Evolutionary conservation across 2,329 filamentous ascomycete species (phyloP), one percentile per base, ranked within the genome.

Genomic region (Fusarium mangiferae): DNA sequence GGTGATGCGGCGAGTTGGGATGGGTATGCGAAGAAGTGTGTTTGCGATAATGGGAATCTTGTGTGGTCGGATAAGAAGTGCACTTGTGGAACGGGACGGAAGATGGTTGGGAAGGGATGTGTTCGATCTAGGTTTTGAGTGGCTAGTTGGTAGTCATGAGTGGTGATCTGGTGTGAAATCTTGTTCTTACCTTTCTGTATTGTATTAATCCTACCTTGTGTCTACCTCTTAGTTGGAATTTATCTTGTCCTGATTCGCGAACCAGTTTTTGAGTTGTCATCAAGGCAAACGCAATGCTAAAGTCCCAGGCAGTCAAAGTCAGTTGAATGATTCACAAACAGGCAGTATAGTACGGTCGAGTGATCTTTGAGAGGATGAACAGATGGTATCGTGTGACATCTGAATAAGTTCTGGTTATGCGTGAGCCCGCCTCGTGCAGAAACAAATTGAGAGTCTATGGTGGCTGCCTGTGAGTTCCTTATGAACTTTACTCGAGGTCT

Each of bases 281-380:
- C 17, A 1, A 18, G 10, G 2, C 18, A 14, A 20, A 12, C 11
- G 12, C 6, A 35, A 10, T 2, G 3, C 0, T 20, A 15, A 12
- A 24, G 3, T 6, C 13, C 1, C 6, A 15, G 9, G 3, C 17
- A 20, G 17, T 15, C 17, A 52, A 24, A 14, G 8, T 1, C 7
- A 11, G 2, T 10, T 20, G 4, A 2, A 6, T 4, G 4, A 2
- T 4, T 13, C 13, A 2, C 4, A 7, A 35, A 20, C 9, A 14
- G 12, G 17, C 8, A 20, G 3, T 2, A 17, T 0, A 6, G 2
- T n/a, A n/a, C n/a, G n/a, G n/a, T n/a, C n/a, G n/a, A n/a, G n/a
- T n/a, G n/a, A n/a, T n/a, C n/a, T n/a, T 20, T 11, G 0, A 5
- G 10, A 28, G 9, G 0, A 14, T 28, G 8, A 7, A 2, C n/a